A percentile compares a stretch with the other conserved stretches of the same genome.
These are phyloP conservation scores for Mrakia gelida DNA, from an alignment of 768 basidiomycete genomes.

Conservation along the genomic window DNA sequence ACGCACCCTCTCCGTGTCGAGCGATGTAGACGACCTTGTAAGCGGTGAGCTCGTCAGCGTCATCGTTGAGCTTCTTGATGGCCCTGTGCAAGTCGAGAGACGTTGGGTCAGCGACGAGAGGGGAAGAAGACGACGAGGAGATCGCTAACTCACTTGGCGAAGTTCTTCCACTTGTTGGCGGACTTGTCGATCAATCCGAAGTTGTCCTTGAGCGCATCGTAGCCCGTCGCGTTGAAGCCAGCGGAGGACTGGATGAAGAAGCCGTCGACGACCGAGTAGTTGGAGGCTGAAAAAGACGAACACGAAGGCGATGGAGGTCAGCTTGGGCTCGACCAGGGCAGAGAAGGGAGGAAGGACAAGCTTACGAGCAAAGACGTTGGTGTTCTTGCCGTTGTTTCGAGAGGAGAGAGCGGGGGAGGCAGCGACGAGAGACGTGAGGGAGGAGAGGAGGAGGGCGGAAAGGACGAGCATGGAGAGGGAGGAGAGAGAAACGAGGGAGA, in stretches of 20 bases:
- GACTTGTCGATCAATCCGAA: conserved; percentile 27
- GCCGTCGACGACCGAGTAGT: conserved; percentile 24
- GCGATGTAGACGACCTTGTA: conserved; percentile 40
- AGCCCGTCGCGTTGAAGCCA: conserved; percentile 9
- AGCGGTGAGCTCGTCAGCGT: conserved; percentile 34
- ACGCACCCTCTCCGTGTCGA: conserved; percentile 39
- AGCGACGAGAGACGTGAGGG: too few species aligned
- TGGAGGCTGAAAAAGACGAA: not conserved
- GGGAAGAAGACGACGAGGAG: too few species aligned
- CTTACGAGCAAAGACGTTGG: too few species aligned
- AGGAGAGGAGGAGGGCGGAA: not conserved
- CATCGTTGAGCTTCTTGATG: conserved; percentile 33
- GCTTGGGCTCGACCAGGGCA: too few species aligned
- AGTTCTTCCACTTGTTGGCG: conserved; percentile 33
- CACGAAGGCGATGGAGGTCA: not conserved
- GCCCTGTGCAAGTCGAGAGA: not conserved
- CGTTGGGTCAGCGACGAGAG: too few species aligned
- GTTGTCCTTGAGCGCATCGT: conserved; percentile 10
- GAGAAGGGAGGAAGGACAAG: not conserved
- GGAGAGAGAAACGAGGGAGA: not conserved
- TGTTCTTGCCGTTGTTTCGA: too few species aligned
- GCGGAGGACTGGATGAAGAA: conserved; percentile 23
- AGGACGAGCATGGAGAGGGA: not conserved
- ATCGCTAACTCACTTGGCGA: conserved; percentile 8
- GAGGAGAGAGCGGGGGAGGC: too few species aligned